Evolutionary conservation across 2,329 filamentous ascomycete species (phyloP).

Genomic region (Parastagonospora avenae): DNA sequence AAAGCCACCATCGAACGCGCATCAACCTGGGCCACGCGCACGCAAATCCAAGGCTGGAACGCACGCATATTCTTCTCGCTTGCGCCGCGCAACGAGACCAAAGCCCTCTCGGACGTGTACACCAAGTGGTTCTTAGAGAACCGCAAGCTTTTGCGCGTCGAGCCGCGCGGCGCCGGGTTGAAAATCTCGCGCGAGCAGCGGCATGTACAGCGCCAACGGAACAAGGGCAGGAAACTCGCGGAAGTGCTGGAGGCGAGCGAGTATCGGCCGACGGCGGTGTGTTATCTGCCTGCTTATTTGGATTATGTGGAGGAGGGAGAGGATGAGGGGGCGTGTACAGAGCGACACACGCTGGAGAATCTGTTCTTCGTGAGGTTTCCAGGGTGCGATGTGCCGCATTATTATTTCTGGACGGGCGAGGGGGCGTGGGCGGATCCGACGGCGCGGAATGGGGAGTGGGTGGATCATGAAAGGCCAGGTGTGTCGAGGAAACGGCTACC

Average conservation of each 20-base stretch:
- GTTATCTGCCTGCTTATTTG: slow-evolving; percentile 34
- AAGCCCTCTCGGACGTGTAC: slow-evolving; percentile 23
- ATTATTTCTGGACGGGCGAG: slow-evolving; percentile 36
- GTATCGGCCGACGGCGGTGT: slow-evolving; percentile 25
- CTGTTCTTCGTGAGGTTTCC: slow-evolving; percentile 37
- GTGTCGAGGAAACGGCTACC: neutral
- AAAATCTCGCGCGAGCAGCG: slow-evolving; percentile 11
- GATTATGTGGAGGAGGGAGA: slow-evolving; percentile 14
- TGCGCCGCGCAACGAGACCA: slow-evolving; percentile 7
- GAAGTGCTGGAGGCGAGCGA: slow-evolving; percentile 28
- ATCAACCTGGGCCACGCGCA: slow-evolving; percentile 31
- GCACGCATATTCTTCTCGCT: slow-evolving; percentile 36
- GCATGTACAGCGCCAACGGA: slow-evolving; percentile 8
- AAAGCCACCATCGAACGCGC: slow-evolving; percentile 32
- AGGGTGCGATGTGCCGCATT: slow-evolving; percentile 37
- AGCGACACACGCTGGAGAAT: slow-evolving; percentile 14
- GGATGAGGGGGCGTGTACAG: too few relatives aligned
- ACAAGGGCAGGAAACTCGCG: slow-evolving; percentile 14
- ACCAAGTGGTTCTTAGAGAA: slow-evolving; percentile 19
- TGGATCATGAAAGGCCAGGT: neutral
- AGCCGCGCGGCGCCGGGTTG: neutral
- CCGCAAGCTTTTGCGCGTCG: slow-evolving; percentile 3
- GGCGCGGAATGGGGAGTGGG: slow-evolving; percentile 20
- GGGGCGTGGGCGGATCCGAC: slow-evolving; percentile 31
- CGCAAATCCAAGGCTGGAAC: slow-evolving; percentile 32